Base-by-base conservation (phyloP, 129 eudicot species). In the Silybum marianum region DNA sequence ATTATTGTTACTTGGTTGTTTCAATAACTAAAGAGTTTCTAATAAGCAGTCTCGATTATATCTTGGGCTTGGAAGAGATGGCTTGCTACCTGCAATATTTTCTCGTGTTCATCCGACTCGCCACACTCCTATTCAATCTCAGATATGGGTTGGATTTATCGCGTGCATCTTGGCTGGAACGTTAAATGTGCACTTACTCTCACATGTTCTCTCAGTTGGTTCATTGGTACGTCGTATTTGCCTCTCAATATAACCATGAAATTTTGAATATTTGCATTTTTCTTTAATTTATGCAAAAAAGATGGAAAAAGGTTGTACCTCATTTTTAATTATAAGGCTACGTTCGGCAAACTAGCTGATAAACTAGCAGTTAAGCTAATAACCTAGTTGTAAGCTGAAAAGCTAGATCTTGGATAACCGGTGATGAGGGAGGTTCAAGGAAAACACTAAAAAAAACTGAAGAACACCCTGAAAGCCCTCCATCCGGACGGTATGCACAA, bases 51-150 rank as follows among this genome's bases (percentile, higher is more conserved):
- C 99, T 75, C 90, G 99, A 69, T 83, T 96, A 62, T 96, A 96
- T 76, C 98, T 96, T 80, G 99, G 98, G 66, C 91, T 96, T 77
- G 99, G 99, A 88, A 89, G 99, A 78, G 99, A 96, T 72, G 99
- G 99, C 18, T 87, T 96, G 69, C 75, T 96, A 75, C 99, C 99
- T 26, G 73, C 86, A 48, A 67, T 93, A 81, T 91, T 96, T 88
- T 87, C 97, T 48, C 91, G 83, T 86, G 98, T 96, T 70, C 92
- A 96, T 82, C 95, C 95, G 11, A 90, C 78, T 16, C 90, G 95
- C 46, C 99, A 90, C 83, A 93, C 99, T 48, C 99, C 99, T 10
- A 83, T 96, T 58, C 93, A 93, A 74, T 93, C 99, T 75, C 98
- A 96, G 85, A 81, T 96, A 48, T 96, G 99, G 99, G 99, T 96